Evolutionary conservation across 2,329 filamentous ascomycete species (phyloP), one percentile per base, ranked within the genome.

Genomic region (Colletotrichum sp.): DNA sequence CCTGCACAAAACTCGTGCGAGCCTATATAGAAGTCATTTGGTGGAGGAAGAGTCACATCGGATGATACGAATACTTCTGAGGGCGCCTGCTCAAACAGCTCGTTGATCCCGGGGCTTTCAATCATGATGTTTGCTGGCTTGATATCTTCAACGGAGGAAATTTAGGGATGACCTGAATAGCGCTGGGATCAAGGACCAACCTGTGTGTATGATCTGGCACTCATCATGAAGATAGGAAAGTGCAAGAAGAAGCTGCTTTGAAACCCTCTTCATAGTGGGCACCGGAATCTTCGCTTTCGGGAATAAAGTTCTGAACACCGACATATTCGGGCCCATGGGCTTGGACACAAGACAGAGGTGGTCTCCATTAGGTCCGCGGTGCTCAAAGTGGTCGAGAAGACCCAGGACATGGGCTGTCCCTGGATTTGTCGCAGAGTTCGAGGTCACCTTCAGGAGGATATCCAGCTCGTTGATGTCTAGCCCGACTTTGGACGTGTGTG

Each of bases 131-230:
- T 52, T 52, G 11, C 11, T 13, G 44, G 11, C 12, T 52, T 52
- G 11, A 52, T 52, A 0, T 52, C 44, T 52, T 22, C 44, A 3
- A 52, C n/a, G 12, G 12, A 13, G 6, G 44, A 2, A 22, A 52
- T n/a, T 52, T 13, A 52, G 44, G 0, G 1, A 25, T 22, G n/a
- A 13, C 1, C n/a, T 0, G n/a, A 4, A 22, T 13, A 22, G 11
- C n/a, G 44, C n/a, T 25, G n/a, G 11, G 12, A 1, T 22, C 0
- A 4, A 25, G 0, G 1, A 52, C 44, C 3, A 7, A 52, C 44
- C 44, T 22, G 44, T 52, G n/a, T 52, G 44, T 7, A 52, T 52
- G n/a, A 52, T n/a, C 12, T 25, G 44, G 11, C 44, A 52, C n/a
- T 52, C 44, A 8, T 52, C 44, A 52, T 52, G 44, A 13, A 52